Base-by-base conservation (phyloP, 805 yeast species). In the Candida insectorum region DNA sequence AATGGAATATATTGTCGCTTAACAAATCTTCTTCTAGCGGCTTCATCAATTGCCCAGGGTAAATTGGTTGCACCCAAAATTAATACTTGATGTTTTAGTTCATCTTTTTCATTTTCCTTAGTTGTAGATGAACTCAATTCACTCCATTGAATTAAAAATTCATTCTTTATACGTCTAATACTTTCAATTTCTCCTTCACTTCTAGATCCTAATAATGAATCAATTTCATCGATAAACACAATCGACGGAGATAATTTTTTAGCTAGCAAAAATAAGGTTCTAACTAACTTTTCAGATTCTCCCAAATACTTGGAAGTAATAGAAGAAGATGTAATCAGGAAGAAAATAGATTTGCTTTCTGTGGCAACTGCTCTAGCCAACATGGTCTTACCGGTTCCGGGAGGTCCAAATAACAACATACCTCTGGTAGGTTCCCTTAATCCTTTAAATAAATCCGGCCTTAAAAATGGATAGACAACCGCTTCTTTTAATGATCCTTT, bases 341-440 rank as follows among this genome's bases (percentile, higher is more conserved):
- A 91, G 53, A 91, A 91, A 0, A 96, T 89, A 0, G 96, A 86
- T 39, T 83, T 81, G 6, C 96, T 83, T 62, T 93, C 97, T 2
- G 94, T 85, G 2, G 97, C 97, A 3, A 93, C 97, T 0, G 97
- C 96, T 43, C 96, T 71, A 0, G 97, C 97, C 45, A 91, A 72
- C 97, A 91, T 89, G 1, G 97, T 89, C 53, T 93, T 91, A 36
- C 97, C 97, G 0, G 97, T 91, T n/a, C 98, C 98, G 0, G 97
- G 97, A 2, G 98, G 97, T 0, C 98, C 98, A 65, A 88, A 91
- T 26, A 91, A 61, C 14, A 91, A 68, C 95, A 93, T 87, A n/a
- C 97, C 97, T 38, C 95, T 65, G 0, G 95, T 89, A 0, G 97
- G 97, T 60, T 89, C 97, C 46, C 97, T 70, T 33, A 91, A 63